phyloP scores from a whole-genome alignment of 1,284 basidiomycete species.

The Fistulina hepatica region DNA sequence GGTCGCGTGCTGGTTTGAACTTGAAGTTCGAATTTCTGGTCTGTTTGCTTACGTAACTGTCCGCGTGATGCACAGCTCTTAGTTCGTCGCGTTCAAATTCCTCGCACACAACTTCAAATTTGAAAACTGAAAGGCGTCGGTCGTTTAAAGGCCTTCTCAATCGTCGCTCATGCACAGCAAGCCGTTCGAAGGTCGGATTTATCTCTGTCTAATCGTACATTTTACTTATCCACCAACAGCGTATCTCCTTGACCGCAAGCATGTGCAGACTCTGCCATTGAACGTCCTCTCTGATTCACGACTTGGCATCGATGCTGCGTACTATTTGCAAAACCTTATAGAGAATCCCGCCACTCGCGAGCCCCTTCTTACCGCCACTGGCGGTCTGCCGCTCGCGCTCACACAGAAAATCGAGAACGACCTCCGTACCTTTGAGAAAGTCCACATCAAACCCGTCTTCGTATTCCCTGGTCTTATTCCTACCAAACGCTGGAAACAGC shows the following conservation, averaged over 20 bases:
- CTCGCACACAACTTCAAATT: slow-evolving; percentile 8
- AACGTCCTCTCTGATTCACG: slow-evolving; percentile 83
- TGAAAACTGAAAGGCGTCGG: no score
- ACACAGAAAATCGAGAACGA: slow-evolving; percentile 84
- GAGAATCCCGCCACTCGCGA: slow-evolving; percentile 72
- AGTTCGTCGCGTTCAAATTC: no score
- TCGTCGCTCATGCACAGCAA: no score
- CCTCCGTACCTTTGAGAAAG: slow-evolving; percentile 81
- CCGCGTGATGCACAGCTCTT: no score
- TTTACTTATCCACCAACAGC: slow-evolving; percentile 31
- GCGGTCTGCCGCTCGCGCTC: slow-evolving; percentile 83
- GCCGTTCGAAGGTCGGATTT: no score
- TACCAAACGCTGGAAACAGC: slow-evolving; percentile 53
- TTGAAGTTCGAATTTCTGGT: no score
- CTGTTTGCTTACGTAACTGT: no score
- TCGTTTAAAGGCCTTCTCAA: no score
- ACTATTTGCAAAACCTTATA: slow-evolving; percentile 78
- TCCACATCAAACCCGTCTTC: slow-evolving; percentile 94
- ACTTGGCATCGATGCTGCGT: slow-evolving; percentile 92
- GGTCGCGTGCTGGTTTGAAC: no score
- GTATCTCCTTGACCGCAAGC: slow-evolving; percentile 80
- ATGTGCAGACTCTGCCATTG: slow-evolving; percentile 75
- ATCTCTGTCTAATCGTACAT: no score
- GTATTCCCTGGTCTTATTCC: slow-evolving; percentile 84
- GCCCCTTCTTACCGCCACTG: slow-evolving; percentile 87